Base-by-base conservation (phyloP, 179 eudicot species). In the Carnegiea gigantea region DNA sequence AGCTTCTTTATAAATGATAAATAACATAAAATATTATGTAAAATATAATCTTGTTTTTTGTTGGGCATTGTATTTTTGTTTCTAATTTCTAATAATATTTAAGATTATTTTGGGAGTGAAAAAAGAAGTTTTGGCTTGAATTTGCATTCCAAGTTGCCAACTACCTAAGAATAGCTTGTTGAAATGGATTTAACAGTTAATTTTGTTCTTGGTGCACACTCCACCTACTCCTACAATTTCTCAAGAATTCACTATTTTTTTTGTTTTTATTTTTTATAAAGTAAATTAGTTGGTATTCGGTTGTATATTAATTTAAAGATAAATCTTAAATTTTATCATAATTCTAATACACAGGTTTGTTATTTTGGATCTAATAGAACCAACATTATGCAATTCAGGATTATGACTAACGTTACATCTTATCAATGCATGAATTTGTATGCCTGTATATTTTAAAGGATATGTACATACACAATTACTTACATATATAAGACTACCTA, bases 141-240 rank as follows among this genome's bases (percentile, higher is more conserved):
- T 28, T 28, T 28, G 30, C 30, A 59, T 40, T 75, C 65, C 82
- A 82, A 85, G 85, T 85, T 85, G 83, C 70, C 72, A 79, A 79
- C 30, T 14, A 77, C 26, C 73, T 79, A 82, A 85, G 70, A 79
- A 85, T 85, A 85, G 87, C 64, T 82, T 82, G 83, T 79, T 79
- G 78, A 21, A 36, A 83, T 59, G 83, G 77, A 70, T 76, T 78
- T 78, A 36, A 73, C 40, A 43, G 30, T 85, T 82, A 13, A 53
- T 53, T 26, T 51, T 64, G 64, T 72, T 46, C 60, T 81, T 81
- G 48, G 46, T 33, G 71, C 46, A 77, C 62, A 77, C 67, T 81
- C 84, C 62, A 81, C 36, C 75, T 54, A 72, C 38, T 71, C 28
- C 23, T 51, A 79, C 57, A 28, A 30, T 15, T 40, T 11, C 28